These are phyloP conservation scores for Helminthosporium solani DNA, from an alignment of 2,329 filamentous ascomycete species.

Conservation along the genomic window DNA sequence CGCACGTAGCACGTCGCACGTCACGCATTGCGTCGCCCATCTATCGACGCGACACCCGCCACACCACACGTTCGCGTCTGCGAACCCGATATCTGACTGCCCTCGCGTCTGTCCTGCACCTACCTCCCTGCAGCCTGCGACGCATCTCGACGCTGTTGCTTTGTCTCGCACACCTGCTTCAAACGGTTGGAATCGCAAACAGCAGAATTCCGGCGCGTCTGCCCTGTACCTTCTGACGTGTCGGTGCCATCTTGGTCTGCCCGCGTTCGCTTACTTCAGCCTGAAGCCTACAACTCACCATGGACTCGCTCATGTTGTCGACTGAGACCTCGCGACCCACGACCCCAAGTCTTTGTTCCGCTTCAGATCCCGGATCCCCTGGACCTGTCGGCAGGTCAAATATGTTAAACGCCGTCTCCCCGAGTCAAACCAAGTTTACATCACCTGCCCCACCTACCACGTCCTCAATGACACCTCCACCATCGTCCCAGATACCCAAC, in stretches of 20 bases:
- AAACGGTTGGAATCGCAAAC: slow-evolving; percentile 8
- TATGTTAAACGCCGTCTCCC: slow-evolving; percentile 24
- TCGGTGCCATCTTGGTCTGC: slow-evolving; percentile 14
- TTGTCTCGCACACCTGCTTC: slow-evolving; percentile 7
- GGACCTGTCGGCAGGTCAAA: slow-evolving; percentile 5
- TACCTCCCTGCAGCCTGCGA: slow-evolving; percentile 4
- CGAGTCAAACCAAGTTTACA: slow-evolving; percentile 32
- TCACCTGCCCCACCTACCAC: slow-evolving; percentile 45
- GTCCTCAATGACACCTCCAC: slow-evolving; percentile 63
- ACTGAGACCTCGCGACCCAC: slow-evolving; percentile 31
- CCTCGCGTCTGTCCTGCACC: slow-evolving; percentile 12
- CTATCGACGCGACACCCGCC: slow-evolving; percentile 17
- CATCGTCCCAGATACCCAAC: slow-evolving; percentile 58
- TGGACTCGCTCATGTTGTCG: slow-evolving; percentile 34
- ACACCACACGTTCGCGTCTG: slow-evolving; percentile 13
- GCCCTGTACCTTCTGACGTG: slow-evolving; percentile 26
- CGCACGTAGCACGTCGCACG: slow-evolving; percentile 12
- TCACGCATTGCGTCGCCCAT: slow-evolving; percentile 1
- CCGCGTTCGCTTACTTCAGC: slow-evolving; percentile 6
- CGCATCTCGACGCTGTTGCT: slow-evolving; percentile 4
- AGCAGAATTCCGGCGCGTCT: slow-evolving; percentile 8
- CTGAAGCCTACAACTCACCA: slow-evolving; percentile 9
- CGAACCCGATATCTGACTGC: slow-evolving; percentile 10
- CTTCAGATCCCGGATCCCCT: slow-evolving; percentile 23
- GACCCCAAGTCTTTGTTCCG: slow-evolving; percentile 24